These are phyloP conservation scores for Coprinopsis sp. DNA, from an alignment of 768 basidiomycete species.

Conservation along the genomic window DNA sequence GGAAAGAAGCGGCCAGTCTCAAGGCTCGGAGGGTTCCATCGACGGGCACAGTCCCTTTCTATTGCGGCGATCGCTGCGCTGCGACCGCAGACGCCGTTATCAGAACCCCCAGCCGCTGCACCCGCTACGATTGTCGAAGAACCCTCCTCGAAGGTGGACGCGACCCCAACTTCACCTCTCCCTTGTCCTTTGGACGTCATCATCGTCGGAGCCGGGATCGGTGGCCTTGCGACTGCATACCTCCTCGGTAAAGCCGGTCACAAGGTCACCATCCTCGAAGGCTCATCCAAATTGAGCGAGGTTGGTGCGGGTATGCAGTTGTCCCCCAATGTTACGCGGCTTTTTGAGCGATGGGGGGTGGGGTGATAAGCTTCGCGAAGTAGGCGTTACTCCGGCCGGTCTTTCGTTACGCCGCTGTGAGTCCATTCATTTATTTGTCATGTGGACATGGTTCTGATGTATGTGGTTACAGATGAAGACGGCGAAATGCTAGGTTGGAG, in stretches of 20 bases:
- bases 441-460: neutral
- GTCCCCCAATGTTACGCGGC: constrained; percentile 33
- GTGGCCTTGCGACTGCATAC: constrained; percentile 43
- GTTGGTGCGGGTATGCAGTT: constrained; percentile 53
- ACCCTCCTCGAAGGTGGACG: too few species aligned
- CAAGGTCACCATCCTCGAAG: constrained; percentile 44
- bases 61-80: too few species aligned
- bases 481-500: constrained; percentile 28
- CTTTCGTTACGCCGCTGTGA: constrained; percentile 40
- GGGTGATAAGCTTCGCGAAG: constrained; percentile 32
- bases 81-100: too few species aligned
- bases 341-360: constrained; percentile 50
- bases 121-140: too few species aligned
- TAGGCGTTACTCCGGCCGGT: constrained; percentile 34
- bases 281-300: constrained; percentile 33
- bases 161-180: neutral
- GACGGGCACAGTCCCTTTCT: too few species aligned
- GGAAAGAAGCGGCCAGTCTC: too few species aligned
- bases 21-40: too few species aligned
- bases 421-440: constrained; percentile 1
- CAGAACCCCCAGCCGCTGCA: too few species aligned
- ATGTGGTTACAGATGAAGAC: constrained; percentile 20
- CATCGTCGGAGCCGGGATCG: constrained; percentile 49
- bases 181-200: constrained; percentile 23
- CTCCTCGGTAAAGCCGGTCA: constrained; percentile 44